Base-by-base conservation (phyloP, 73 alveolate genomes). In the Paramecium octaurelia region DNA sequence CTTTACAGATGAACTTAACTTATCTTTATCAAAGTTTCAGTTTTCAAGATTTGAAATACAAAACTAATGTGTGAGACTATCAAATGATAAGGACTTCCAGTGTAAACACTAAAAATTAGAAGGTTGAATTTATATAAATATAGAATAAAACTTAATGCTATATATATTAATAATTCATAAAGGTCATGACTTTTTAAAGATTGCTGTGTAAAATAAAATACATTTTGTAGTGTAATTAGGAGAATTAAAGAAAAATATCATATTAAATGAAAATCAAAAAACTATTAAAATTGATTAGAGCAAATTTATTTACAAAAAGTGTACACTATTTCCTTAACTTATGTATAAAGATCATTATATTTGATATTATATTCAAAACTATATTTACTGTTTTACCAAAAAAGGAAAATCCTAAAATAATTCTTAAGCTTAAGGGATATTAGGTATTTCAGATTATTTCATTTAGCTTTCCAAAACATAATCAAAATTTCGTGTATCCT, bases 321-420 rank as follows among this genome's bases (percentile, higher is more conserved):
- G 8, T 42, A 2, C 12, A 7, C 54, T 42, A 2, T 42, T 42
- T 59, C 21, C 18, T 7, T 40, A 7, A 6, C n/a, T 18, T 8
- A 18, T 14, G 43, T 11, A 12, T 60, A 23, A 18, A 60, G 10
- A 64, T 64, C 42, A 27, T 64, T 5, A 64, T 64, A 64, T 31
- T 64, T 31, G 8, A 64, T 23, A 31, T 64, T 64, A 64, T 64
- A 54, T 64, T 64, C 84, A 64, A 14, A 64, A 64, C 21, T 64
- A 27, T 14, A 64, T 4, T 64, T 64, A 31, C 46, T 64, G 3
- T 64, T 64, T 31, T 64, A 27, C 46, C 27, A 73, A 73, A 73
- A 34, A 73, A 35, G 91, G 91, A 44, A 80, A 80, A 80, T 80
- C 91, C 8, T 40, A 21, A 48, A 80, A 80, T 27, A 80, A 18